Base-by-base conservation (phyloP, 164 flowering plant species). In the Brasenia schreberi region DNA sequence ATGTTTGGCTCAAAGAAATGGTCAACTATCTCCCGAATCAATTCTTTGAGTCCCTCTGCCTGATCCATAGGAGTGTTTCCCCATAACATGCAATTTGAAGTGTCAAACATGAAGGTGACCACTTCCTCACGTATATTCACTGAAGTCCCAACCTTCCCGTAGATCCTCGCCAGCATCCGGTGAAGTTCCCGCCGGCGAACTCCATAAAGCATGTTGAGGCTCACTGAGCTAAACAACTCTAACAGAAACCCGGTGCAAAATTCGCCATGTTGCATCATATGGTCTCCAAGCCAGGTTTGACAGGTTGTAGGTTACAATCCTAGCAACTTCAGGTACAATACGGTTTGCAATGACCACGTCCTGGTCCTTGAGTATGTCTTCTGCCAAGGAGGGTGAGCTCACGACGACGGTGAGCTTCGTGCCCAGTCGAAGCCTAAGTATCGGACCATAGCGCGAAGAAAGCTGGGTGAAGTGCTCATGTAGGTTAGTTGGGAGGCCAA, bases 301-400 rank as follows among this genome's bases (percentile, higher is more conserved):
- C 7, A 81, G 85, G 7, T 83, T 85, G 66, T 80, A 79, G 4
- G 76, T 64, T 6, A 70, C 58, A 4, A 42, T 68, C 6, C n/a
- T 12, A 1, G 65, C 80, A 1, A 73, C 79, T 68, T 68, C 76
- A 0, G 89, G 74, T 9, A 73, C 79, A 67, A 77, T 85, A 14
- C 84, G 74, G 61, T 81, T 80, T 33, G 85, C 85, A 39, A 81
- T 81, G 7, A 65, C 72, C 19, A 10, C n/a, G 67, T 85, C 89
- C 0, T 83, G 73, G 71, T 80, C 84, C 64, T 74, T 77, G 49
- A 81, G 75, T 0, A 83, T 77, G 65, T 83, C 77, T n/a, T 66
- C 68, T n/a, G 81, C 80, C 5, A 70, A 2, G 18, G 75, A 65
- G 0, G 84, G 82, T 1, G 88, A 81, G 65, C 70, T 76, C 7